phyloP scores from a whole-genome alignment of 805 yeast species.

The Priceomyces carsonii region DNA sequence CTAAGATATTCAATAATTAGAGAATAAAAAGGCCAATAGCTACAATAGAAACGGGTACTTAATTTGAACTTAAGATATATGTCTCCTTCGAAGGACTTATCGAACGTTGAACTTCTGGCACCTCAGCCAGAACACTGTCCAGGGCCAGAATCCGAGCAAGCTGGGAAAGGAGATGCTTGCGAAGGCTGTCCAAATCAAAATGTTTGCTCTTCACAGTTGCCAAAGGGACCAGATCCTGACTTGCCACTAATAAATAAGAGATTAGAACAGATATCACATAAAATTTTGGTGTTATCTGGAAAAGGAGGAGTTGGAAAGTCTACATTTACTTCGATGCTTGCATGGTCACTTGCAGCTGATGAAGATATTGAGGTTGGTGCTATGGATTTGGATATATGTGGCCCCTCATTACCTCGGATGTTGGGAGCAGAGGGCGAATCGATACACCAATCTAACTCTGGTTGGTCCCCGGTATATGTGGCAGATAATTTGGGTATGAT shows the following conservation, averaged over 20 bases:
- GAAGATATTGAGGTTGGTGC: slow-evolving; percentile 87
- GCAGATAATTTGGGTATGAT: slow-evolving; percentile 93
- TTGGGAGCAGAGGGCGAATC: slow-evolving; percentile 86
- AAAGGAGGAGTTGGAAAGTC: slow-evolving; percentile 98
- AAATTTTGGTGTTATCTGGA: slow-evolving; percentile 75
- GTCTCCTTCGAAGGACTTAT: slow-evolving; percentile 23
- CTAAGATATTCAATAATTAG: too few species aligned
- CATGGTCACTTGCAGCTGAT: slow-evolving; percentile 90
- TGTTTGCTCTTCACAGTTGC: slow-evolving; percentile 79
- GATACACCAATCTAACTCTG: slow-evolving; percentile 85
- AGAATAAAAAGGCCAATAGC: too few species aligned
- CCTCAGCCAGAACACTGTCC: slow-evolving; percentile 98
- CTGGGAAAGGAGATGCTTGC: slow-evolving; percentile 95
- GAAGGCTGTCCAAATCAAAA: slow-evolving; percentile 91
- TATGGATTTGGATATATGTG: slow-evolving; percentile 96
- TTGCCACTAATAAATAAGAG: slow-evolving; percentile 71
- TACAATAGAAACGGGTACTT: too few species aligned
- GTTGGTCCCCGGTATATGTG: slow-evolving; percentile 96
- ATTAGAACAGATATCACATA: slow-evolving; percentile 68
- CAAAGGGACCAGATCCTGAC: slow-evolving; percentile 96
- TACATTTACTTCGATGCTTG: slow-evolving; percentile 92
- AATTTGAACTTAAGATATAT: slow-evolving; percentile 13
- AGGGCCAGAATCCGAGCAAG: slow-evolving; percentile 92
- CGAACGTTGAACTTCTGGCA: slow-evolving; percentile 35
- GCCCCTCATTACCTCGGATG: slow-evolving; percentile 95